These are phyloP conservation scores for Ustanciosporium gigantosporum DNA, from an alignment of 1,284 basidiomycete genomes.

Conservation along the genomic window DNA sequence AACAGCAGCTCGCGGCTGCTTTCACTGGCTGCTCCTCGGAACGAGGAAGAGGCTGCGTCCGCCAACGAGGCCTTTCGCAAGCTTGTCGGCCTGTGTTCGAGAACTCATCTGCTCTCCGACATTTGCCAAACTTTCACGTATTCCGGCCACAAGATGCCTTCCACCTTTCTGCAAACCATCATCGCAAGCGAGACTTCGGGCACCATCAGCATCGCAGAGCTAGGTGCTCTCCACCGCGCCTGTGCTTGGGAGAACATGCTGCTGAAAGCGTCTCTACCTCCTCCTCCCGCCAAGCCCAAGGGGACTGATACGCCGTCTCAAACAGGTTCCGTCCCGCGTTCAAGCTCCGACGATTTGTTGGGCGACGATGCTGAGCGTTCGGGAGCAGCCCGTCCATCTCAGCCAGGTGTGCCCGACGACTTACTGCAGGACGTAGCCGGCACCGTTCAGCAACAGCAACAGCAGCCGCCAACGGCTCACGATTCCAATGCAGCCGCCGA, in stretches of 20 bases:
- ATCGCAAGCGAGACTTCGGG: conserved; percentile 62
- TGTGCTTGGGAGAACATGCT: conserved; percentile 83
- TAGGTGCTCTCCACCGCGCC: conserved; percentile 82
- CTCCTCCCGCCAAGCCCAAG: conserved; percentile 7
- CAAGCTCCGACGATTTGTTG: conserved; percentile 14
- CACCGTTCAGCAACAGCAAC: conserved; percentile 21
- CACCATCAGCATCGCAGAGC: conserved; percentile 70
- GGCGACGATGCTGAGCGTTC: conserved; percentile 4
- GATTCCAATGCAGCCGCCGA: not conserved
- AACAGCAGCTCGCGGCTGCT: conserved; percentile 28
- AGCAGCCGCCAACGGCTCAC: conserved; percentile 7
- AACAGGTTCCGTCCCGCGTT: not conserved
- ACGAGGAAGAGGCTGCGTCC: conserved; percentile 62
- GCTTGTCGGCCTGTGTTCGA: conserved; percentile 77
- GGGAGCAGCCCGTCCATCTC: conserved; percentile 3
- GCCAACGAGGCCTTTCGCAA: conserved; percentile 75
- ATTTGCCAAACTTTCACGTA: conserved; percentile 84
- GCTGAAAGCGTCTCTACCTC: conserved; percentile 65
- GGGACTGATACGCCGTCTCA: not conserved
- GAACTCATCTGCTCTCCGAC: conserved; percentile 82
- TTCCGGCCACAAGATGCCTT: conserved; percentile 73
- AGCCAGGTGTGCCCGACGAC: conserved; percentile 29
- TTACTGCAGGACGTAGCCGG: conserved; percentile 36
- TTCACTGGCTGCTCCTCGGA: conserved; percentile 21
- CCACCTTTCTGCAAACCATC: conserved; percentile 70